Conservation (phyloP, 768 basidiomycete genomes). For the Mycena filopes region DNA sequence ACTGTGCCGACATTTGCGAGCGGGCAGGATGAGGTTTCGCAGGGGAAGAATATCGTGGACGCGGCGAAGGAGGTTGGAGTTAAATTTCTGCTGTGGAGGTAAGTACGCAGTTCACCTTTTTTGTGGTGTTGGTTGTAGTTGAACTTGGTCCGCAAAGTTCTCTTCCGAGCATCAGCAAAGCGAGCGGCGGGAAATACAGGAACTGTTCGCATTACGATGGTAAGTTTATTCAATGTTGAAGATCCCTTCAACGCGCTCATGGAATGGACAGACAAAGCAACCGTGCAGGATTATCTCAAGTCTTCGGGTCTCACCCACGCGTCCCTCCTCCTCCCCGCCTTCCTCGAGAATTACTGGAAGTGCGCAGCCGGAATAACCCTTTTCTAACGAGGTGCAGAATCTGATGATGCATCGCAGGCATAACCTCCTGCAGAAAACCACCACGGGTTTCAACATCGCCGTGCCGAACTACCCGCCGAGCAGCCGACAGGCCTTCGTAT, state of each 20-base stretch:
- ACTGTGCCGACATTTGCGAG: not conserved
- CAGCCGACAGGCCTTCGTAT: conserved; percentile 1
- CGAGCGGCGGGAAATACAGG: conserved; percentile 12
- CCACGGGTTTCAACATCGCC: not conserved
- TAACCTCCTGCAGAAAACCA: not conserved
- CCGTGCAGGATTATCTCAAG: conserved; percentile 3
- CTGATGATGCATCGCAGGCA: too few relatives aligned
- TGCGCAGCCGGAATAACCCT: too few relatives aligned
- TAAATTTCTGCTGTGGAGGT: conserved; percentile 17
- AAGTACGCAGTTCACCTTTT: too few relatives aligned
- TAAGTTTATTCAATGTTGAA: not conserved
- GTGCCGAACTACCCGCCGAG: not conserved
- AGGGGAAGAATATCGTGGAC: conserved; percentile 8
- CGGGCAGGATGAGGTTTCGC: conserved; percentile 1
- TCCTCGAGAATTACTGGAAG: conserved; percentile 15
- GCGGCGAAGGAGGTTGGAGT: conserved; percentile 12
- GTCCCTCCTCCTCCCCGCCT: conserved; percentile 6
- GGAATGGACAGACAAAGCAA: not conserved
- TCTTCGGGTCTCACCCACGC: conserved; percentile 7
- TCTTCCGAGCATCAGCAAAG: not conserved
- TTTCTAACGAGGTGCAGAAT: too few relatives aligned
- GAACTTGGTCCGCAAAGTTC: too few relatives aligned
- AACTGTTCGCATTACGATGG: conserved; percentile 8
- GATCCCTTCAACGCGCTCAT: not conserved
- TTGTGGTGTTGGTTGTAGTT: too few relatives aligned